Base-by-base conservation (phyloP, 2,329 filamentous ascomycete species). In the Colletotrichum musae region DNA sequence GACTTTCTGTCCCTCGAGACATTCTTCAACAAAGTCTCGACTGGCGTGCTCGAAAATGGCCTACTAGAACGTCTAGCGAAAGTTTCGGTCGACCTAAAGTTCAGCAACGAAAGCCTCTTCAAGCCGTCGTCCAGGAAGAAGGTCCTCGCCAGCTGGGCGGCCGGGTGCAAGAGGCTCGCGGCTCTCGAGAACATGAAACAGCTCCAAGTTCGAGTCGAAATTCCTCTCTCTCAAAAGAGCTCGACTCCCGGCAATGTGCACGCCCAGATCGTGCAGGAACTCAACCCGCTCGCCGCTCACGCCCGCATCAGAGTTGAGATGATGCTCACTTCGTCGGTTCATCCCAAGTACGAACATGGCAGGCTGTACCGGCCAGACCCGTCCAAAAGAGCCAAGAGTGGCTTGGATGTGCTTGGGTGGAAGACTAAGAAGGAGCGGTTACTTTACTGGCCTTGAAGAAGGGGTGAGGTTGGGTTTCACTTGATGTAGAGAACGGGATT, bases 101-200 rank as follows among this genome's bases (percentile, higher is more conserved):
- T 68, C 26, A 68, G 52, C 18, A 63, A 47, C 24, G 48, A 45
- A 2, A 36, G 53, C 39, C 52, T 53, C 6, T 68, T 64, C 59
- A 64, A 26, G 32, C 64, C 64, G 18, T 68, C 59, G 12, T 51
- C 64, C 18, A 63, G 59, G 26, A 64, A 68, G n/a, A 64, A 53
- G 9, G 64, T 68, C 10, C 45, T 64, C 6, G 15, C 18, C 21
- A 62, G 52, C 15, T 68, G 53, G 53, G 5, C 26, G 28, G 39
- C 18, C 12, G 47, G 36, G 5, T 68, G 59, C 39, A 45, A 68
- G 47, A 68, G 18, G 16, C 52, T 68, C 6, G 36, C 59, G 15
- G 24, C 4, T 2, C 47, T 56, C 10, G 36, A 5, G n/a, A 47
- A 2, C 39, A 57, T 58, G 12, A 45, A 32, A n/a, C 18, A 24